These are phyloP conservation scores for Globisporangium paroecandrum DNA, from an alignment of 352 stramenopile species.

Conservation along the genomic window DNA sequence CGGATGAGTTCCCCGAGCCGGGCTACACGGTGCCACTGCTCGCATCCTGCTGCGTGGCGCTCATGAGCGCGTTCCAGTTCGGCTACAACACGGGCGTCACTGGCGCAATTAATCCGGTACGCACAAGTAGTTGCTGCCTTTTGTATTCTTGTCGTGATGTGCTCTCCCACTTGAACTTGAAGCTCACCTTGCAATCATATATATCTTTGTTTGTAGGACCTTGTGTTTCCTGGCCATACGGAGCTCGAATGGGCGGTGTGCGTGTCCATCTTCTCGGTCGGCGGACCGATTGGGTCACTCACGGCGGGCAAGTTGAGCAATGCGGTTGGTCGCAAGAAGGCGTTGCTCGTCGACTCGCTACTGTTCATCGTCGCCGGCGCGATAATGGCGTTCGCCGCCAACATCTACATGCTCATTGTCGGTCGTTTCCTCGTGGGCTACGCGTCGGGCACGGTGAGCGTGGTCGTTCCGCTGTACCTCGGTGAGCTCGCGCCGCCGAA, in stretches of 20 bases:
- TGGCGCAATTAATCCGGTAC: conserved; percentile 49
- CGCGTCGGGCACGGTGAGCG: conserved; percentile 60
- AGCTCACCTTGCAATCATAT: background rate
- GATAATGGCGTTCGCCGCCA: conserved; percentile 57
- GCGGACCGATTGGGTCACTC: conserved; percentile 61
- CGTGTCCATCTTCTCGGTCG: conserved; percentile 66
- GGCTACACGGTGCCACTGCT: conserved; percentile 68
- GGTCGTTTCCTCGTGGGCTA: conserved; percentile 71
- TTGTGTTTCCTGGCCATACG: conserved; percentile 64
- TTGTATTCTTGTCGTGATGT: background rate
- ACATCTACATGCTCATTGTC: conserved; percentile 71
- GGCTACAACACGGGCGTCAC: conserved; percentile 77
- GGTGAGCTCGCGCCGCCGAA: conserved; percentile 69
- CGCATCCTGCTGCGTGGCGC: conserved; percentile 58
- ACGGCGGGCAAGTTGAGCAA: conserved; percentile 55
- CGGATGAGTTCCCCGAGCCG: conserved; percentile 60
- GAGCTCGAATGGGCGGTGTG: conserved; percentile 65
- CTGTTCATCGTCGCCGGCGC: conserved; percentile 59
- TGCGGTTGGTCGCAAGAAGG: conserved; percentile 56
- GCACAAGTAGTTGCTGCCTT: background rate
- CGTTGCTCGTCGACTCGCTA: conserved; percentile 54
- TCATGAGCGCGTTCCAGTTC: conserved; percentile 71
- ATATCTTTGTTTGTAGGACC: conserved; percentile 10
- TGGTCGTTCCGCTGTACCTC: conserved; percentile 71
- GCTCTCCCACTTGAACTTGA: background rate